Evolutionary conservation across 495 filamentous ascomycete species (phyloP), one percentile per base, ranked within the genome.

Genomic region (Cercophora samala): DNA sequence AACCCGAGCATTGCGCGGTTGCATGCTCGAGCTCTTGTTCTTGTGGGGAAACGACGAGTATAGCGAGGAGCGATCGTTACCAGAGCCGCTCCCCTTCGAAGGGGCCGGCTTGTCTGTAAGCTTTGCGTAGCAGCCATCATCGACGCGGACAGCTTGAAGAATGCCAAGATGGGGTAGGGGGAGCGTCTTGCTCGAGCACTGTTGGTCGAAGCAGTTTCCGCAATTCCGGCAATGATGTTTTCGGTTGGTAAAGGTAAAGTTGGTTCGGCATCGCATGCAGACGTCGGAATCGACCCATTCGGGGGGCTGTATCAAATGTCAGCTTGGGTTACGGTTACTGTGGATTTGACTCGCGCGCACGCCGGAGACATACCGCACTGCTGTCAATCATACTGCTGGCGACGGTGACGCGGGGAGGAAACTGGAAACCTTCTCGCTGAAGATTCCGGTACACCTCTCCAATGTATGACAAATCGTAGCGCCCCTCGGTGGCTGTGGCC

Each of bases 211-310:
- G 63, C 96, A 95, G 75, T 93, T 97, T 23, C 95, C 95, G 72
- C 95, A 99, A 73, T 99, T 99, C 56, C 95, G 87, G 72, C 95
- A 99, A 76, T 99, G 95, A 72, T 99, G 95, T 71, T 97, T 99
- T 72, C 95, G 87, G 75, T 99, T 99, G 66, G 93, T 98, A 74
- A 98, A 98, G 42, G 91, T 97, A 73, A 99, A 99, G 5, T 93
- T 76, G 23, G 93, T 97, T 66, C 95, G 87, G 72, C 95, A 99
- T 75, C 95, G 88, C 95, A 99, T 97, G 73, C 95, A 99, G 24
- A 99, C 95, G 71, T 99, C 95, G 1, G 94, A 97, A 77, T 99
- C 96, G 32, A 89, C 89, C 95, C 95, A 99, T 76, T 98, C 95
- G 4, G 95, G 95, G 3, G 95, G 95, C 93, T 97, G 69, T 29